Base-by-base conservation (phyloP, 1,284 basidiomycete genomes). In the Heterobasidion parviporum region DNA sequence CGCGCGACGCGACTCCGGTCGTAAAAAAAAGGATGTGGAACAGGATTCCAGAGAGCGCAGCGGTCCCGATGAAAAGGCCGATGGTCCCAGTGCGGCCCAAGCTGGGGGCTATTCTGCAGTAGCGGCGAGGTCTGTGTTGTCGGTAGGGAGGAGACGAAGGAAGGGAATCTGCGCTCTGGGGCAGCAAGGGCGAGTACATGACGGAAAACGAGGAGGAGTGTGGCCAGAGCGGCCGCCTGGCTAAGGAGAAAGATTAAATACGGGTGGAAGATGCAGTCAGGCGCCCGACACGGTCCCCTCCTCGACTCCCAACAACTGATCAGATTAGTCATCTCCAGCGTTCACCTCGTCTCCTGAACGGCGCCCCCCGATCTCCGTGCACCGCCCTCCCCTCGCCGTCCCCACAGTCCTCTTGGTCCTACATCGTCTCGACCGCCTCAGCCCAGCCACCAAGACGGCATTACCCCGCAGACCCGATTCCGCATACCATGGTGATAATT, bases 1-100 rank as follows among this genome's bases (percentile, higher is more conserved):
- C 38, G 10, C 2, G 6, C 34, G 35, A 43, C n/a, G 18, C 18
- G 53, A 44, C 35, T 9, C 34, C 26, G 10, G 34, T 35, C 26
- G 18, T 53, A 52, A 12, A 58, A 48, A 56, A 26, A 2, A 56
- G 20, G 9, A 55, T 35, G 32, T 61, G 59, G 20, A 59, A 51
- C 14, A 62, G 3, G 0, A 62, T 33, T 41, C 54, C 45, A 6
- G 54, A 34, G 18, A 61, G 35, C 15, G 53, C 20, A 20, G 61
- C 48, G 26, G 52, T 55, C 34, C 18, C 38, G 38, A 58, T n/a
- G 43, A 61, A 54, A 9, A 58, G 6, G 12, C 53, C 50, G 3
- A 52, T 10, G 41, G 26, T 32, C 4, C 55, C 47, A 32, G 15
- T 6, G 49, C 58, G 51, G 14, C 52, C 44, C 1, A 54, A 35